These are phyloP conservation scores for Leccinum sublutescens DNA, from an alignment of 768 basidiomycete species.

Conservation along the genomic window DNA sequence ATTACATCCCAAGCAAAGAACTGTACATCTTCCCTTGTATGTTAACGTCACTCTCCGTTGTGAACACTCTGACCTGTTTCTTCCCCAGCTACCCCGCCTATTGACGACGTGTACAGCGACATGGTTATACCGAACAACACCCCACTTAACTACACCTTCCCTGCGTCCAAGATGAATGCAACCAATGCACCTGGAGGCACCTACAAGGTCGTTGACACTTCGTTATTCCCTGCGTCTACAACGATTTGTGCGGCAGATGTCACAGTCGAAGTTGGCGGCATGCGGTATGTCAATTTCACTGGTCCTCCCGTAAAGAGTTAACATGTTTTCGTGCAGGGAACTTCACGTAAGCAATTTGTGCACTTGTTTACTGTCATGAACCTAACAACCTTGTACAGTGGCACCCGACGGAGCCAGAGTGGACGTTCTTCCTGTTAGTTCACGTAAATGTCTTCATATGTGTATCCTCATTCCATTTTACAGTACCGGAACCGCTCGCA, in stretches of 20 bases:
- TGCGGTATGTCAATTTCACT: constrained; percentile 40
- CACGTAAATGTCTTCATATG: not conserved
- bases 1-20: constrained; percentile 51
- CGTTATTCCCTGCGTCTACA: constrained; percentile 49
- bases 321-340: constrained; percentile 31
- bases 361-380: not conserved
- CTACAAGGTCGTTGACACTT: constrained; percentile 58
- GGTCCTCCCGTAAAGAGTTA: not conserved
- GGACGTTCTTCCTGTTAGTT: constrained; percentile 42
- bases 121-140: constrained; percentile 50
- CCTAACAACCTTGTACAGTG: constrained; percentile 31
- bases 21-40: constrained; percentile 55
- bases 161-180: constrained; percentile 46
- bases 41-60: not conserved
- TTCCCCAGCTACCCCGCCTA: constrained; percentile 40
- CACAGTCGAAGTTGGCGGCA: constrained; percentile 56
- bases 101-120: constrained; percentile 39
- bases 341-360: constrained; percentile 39
- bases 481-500: constrained; percentile 41
- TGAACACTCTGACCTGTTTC: not conserved
- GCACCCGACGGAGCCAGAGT: constrained; percentile 52
- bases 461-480: not conserved
- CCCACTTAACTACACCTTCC: constrained; percentile 53
- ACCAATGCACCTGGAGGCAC: constrained; percentile 51
- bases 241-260: constrained; percentile 60